phyloP scores from a whole-genome alignment of 1,284 basidiomycete species.

The Microbotryum violaceum region DNA sequence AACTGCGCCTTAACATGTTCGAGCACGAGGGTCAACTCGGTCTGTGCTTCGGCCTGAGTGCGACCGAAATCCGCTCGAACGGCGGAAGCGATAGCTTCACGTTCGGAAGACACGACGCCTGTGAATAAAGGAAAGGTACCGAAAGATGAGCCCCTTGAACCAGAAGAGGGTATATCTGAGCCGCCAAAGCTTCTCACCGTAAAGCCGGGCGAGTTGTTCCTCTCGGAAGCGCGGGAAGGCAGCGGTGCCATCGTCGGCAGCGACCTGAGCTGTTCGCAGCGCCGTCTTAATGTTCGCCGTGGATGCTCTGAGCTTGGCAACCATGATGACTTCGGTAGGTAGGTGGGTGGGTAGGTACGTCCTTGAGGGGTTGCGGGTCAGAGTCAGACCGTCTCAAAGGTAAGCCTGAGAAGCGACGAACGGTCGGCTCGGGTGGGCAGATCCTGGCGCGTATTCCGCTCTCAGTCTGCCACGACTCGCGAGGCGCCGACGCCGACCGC shows the following conservation, averaged over 20 bases:
- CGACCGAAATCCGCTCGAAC: not conserved
- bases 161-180: not conserved
- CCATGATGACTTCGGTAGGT: too few relatives aligned
- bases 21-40: conserved; percentile 2
- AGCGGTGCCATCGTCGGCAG: not conserved
- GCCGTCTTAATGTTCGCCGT: not conserved
- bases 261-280: not conserved
- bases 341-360: too few relatives aligned
- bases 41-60: not conserved
- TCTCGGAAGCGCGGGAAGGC: conserved; percentile 4
- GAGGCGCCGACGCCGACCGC: too few relatives aligned
- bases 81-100: not conserved
- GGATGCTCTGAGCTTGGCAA: too few relatives aligned
- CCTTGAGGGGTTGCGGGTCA: not conserved
- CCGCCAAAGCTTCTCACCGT: not conserved
- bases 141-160: not conserved
- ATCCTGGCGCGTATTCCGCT: too few relatives aligned
- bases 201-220: conserved; percentile 6
- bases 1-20: conserved; percentile 1
- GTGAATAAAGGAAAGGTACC: not conserved
- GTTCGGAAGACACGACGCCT: not conserved
- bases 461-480: too few relatives aligned
- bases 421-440: too few relatives aligned
- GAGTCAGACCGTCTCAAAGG: not conserved
- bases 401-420: too few relatives aligned